phyloP scores from a whole-genome alignment of 768 basidiomycete genomes.

The Xerocomellus chrysenteron region DNA sequence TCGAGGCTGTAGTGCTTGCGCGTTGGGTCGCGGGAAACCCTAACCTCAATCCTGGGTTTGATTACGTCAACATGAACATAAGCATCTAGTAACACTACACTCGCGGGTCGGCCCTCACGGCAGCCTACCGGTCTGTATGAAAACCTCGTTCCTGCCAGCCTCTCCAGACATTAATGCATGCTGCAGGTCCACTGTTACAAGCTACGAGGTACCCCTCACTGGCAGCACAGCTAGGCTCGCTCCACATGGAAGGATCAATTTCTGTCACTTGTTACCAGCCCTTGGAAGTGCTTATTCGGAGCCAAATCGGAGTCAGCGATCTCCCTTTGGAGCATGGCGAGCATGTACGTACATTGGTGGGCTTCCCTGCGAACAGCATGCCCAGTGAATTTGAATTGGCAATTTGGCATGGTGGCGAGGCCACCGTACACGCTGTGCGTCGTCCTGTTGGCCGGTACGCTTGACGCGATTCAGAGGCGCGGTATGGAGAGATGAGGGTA shows the following conservation, averaged over 20 bases:
- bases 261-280: not conserved
- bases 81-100: too few species aligned
- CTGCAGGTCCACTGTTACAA: not conserved
- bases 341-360: not conserved
- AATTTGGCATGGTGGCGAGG: not conserved
- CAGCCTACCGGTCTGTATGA: not conserved
- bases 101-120: too few species aligned
- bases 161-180: not conserved
- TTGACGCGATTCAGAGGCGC: not conserved
- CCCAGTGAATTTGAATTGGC: constrained; percentile 21
- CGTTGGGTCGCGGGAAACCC: constrained; percentile 9
- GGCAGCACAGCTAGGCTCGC: not conserved
- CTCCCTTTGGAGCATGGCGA: constrained; percentile 1
- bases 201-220: not conserved
- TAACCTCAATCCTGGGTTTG: constrained; percentile 26
- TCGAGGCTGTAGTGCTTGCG: constrained; percentile 6
- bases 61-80: constrained; percentile 1
- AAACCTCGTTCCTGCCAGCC: constrained; percentile 2
- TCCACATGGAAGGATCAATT: not conserved
- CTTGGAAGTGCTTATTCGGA: not conserved
- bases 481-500: not conserved
- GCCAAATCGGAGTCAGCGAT: not conserved
- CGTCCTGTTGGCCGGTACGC: not conserved
- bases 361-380: not conserved
- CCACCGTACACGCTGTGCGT: constrained; percentile 4